Evolutionary conservation across 371 early-diverging fungal species (phyloP), one percentile per base, ranked within the genome.

Genomic region (Mortierella sp.): DNA sequence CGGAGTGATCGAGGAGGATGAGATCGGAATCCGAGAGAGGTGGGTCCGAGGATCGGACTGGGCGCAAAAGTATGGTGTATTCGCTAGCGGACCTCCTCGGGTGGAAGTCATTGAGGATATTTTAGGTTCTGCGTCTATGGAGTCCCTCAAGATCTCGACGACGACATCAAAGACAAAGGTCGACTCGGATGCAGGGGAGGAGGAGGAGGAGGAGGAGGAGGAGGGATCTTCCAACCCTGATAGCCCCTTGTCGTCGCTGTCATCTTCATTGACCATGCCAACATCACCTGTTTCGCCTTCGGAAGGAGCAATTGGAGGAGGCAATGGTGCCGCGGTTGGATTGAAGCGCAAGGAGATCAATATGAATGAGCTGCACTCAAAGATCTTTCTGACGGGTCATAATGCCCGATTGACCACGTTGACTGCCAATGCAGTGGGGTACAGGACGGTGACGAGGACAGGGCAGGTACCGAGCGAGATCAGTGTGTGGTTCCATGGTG

Each of bases 391-490:
- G 48, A 77, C 82, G 5, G 82, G 77, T 2, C 47, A 71, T 47
- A 47, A 71, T 31, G 61, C 44, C 1, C 82, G 74, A 37, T 47
- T 68, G 61, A 81, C 82, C 16, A 81, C 77, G 1, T 37, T 81
- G 44, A 81, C 82, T 1, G 82, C 82, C 22, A 81, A 81, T 40
- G 39, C 67, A 50, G 69, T 81, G 31, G 82, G 82, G n/a, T 77
- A 74, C 47, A 31, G 82, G 72, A 69, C 82, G 9, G 77, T 81
- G 39, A 77, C 68, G 22, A 55, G 71, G 24, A 71, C 41, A n/a
- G 77, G 74, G 0, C 41, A 53, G 45, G 58, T 81, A 14, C 82
- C 82, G 6, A 44, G 14, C 13, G 74, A 71, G 13, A 74, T 77
- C 41, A 81, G 82, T 67, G 55, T 81, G 43, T 81, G 82, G 82